Evolutionary conservation across 441 rosid species (phyloP), one percentile per base, ranked within the genome.

Genomic region (Brassica balearica): DNA sequence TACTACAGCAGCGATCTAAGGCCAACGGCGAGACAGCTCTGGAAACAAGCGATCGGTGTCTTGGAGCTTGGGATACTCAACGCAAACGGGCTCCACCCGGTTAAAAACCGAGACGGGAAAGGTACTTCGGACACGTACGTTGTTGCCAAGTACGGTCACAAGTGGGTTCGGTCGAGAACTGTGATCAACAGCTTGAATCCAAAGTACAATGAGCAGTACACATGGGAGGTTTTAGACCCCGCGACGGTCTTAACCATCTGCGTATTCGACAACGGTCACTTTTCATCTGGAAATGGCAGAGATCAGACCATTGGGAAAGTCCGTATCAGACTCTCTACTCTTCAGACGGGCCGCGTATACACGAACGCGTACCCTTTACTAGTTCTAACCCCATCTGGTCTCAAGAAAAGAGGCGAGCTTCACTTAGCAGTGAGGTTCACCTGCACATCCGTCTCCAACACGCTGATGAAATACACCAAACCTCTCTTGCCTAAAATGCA

Each of bases 401-500:
- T 96, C 29, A 96, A 96, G 84, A 96, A 93, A 82, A 90, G 86
- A 94, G 99, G 99, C 0, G 99, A 92, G 74, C 69, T 96, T 53
- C 97, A 93, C 75, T 82, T 96, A 84, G 99, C 97, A 8, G 84
- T 96, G 71, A 83, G 98, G 43, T 93, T 96, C 82, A 92, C 99
- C 0, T 86, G 80, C 85, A 88, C 92, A 6, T 93, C 99, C 0
- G 60, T 86, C 27, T 5, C 81, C 2, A 86, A 78, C 83, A 85
- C 87, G 91, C 77, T 93, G 88, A 70, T 61, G 72, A 82, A 78
- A 62, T 93, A 93, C 86, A 77, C 97, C 0, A 81, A 77, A 58
- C 98, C 99, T 0, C 94, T 91, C 75, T 76, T 96, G 76, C 99
- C 98, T 3, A 93, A 91, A 86, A 93, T 96, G 99, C 99, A 96